Base-by-base conservation (phyloP, 352 stramenopile genomes). In the Elongisporangium anandrum region DNA sequence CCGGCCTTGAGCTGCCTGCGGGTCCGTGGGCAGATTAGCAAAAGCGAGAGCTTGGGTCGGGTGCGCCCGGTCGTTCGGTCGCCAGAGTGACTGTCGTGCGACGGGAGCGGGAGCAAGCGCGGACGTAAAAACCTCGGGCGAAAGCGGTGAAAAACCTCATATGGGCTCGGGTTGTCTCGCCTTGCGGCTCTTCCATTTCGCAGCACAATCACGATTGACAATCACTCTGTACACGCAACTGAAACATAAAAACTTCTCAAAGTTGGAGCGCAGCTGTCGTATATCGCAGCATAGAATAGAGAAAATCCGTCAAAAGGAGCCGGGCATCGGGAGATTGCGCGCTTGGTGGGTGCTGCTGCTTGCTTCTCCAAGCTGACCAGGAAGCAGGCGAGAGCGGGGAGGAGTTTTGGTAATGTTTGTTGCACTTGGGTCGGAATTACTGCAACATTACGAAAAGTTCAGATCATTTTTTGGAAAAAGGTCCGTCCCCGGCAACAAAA, bases 171-270 rank as follows among this genome's bases (percentile, higher is more conserved):
- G 34, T 45, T 45, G 34, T 45, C 34, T 45, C 34, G 34, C 34
- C 34, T 45, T 45, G 34, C 34, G 34, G 34, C 34, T 45, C 34
- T 45, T 45, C 34, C 34, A 45, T 45, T 45, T 45, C 34, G 34
- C 26, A 38, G 26, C 34, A 45, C 34, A 45, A 45, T 45, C 34
- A 45, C 34, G 10, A 45, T 45, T 45, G 34, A 45, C 34, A 45
- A 45, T 45, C 34, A 45, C 34, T 45, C 34, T 45, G 34, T 16
- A 2, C 9, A 3, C 24, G 3, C 24, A 34, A 34, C 24, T 16
- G 34, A 45, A 45, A 45, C 34, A 45, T 45, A 45, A 45, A 45
- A 45, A 45, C 34, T 45, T 45, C 34, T 45, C 34, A 45, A 45
- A 45, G 17, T 45, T 45, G 17, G 34, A 45, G 34, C 34, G 6